These are phyloP conservation scores for Myriosclerotinia duriaeana DNA, from an alignment of 2,329 filamentous ascomycete genomes.

Conservation along the genomic window DNA sequence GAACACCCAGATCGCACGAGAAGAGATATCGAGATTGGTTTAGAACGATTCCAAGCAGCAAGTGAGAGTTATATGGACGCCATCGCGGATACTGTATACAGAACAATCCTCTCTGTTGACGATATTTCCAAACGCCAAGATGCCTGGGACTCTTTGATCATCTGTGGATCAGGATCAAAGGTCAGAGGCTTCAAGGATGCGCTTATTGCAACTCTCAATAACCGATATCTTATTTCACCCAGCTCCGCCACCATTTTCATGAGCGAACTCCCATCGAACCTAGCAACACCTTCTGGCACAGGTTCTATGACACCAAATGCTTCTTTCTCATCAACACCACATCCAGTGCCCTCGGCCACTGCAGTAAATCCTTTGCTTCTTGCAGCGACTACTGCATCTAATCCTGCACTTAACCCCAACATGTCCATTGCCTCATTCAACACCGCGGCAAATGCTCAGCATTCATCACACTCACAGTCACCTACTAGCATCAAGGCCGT, in stretches of 20 bases:
- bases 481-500: constrained; percentile 66
- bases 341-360: constrained; percentile 55
- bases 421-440: constrained; percentile 42
- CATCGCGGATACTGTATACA: constrained; percentile 81
- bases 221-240: constrained; percentile 86
- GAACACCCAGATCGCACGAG: constrained; percentile 55
- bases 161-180: constrained; percentile 82
- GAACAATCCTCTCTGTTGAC: constrained; percentile 76
- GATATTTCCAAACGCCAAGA: constrained; percentile 81
- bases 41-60: constrained; percentile 71
- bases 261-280: constrained; percentile 89
- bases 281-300: constrained; percentile 86
- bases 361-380: constrained; percentile 88
- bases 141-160: constrained; percentile 88
- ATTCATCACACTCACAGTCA: constrained; percentile 64
- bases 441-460: constrained; percentile 42
- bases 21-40: constrained; percentile 72
- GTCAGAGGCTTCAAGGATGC: constrained; percentile 83
- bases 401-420: constrained; percentile 41
- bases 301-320: constrained; percentile 77
- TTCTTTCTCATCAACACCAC: constrained; percentile 52
- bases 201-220: constrained; percentile 73
- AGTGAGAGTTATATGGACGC: constrained; percentile 73
- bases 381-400: constrained; percentile 73
- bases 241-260: constrained; percentile 95